phyloP scores from a whole-genome alignment of 495 filamentous ascomycete genomes.

The Daldinia loculata region DNA sequence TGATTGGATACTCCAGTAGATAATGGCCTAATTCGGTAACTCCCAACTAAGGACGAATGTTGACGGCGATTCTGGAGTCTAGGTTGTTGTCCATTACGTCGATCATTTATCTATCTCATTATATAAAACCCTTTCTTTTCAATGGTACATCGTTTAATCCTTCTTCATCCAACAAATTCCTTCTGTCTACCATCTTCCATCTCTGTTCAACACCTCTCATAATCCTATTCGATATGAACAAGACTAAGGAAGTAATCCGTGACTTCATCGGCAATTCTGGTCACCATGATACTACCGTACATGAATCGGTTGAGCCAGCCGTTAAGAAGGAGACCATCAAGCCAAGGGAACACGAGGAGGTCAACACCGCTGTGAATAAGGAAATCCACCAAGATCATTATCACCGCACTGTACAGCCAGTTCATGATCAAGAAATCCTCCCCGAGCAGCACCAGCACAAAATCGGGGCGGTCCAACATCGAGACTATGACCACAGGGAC shows the following conservation, averaged over 20 bases:
- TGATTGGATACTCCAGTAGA: conserved; percentile 11
- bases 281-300: conserved; percentile 68
- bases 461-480: conserved; percentile 61
- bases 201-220: conserved; percentile 24
- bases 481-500: conserved; percentile 64
- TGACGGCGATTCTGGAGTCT: background rate
- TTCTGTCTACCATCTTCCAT: background rate
- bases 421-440: conserved; percentile 56
- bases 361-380: conserved; percentile 65
- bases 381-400: conserved; percentile 70
- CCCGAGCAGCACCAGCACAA: conserved; percentile 61
- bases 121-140: conserved; percentile 19
- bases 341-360: conserved; percentile 61
- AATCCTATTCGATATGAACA: conserved; percentile 58
- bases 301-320: conserved; percentile 68
- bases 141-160: background rate
- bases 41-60: background rate
- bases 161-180: background rate
- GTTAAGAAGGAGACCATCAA: conserved; percentile 65
- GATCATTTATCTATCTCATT: conserved; percentile 20
- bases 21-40: conserved; percentile 13
- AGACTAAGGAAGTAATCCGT: conserved; percentile 61
- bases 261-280: conserved; percentile 65
- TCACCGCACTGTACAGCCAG: conserved; percentile 63
- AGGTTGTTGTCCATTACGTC: conserved; percentile 24